Conservation (phyloP, 192 early-diverging fungal genomes). For the Paraglomus occultum region DNA sequence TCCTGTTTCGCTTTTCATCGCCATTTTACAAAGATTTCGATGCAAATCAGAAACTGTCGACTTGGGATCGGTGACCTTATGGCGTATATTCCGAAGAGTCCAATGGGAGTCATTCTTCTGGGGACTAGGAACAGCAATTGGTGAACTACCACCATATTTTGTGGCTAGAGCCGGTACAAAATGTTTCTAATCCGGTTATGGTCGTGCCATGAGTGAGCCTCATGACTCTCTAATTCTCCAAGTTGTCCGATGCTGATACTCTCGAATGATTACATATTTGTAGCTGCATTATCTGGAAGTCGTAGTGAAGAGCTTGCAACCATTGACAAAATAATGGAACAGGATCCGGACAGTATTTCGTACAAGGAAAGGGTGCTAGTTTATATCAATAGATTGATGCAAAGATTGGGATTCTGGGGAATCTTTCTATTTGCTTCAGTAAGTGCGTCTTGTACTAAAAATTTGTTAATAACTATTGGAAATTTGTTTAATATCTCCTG, state of each 20-base stretch:
- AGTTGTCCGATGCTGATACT: not conserved
- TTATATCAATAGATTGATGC: conserved; percentile 67
- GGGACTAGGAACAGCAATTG: conserved; percentile 90
- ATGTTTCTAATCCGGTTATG: not conserved
- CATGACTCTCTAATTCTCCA: not conserved
- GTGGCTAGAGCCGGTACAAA: conserved; percentile 79
- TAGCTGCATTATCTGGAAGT: conserved; percentile 57
- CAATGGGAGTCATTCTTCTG: conserved; percentile 82
- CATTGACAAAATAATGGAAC: conserved; percentile 45
- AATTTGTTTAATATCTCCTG: conserved; percentile 10
- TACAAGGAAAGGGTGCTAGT: conserved; percentile 69
- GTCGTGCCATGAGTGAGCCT: not conserved
- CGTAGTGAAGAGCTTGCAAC: conserved; percentile 46
- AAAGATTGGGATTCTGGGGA: conserved; percentile 81
- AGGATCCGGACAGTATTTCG: conserved; percentile 50
- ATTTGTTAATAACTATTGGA: conserved; percentile 1
- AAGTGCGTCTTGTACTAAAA: conserved; percentile 19
- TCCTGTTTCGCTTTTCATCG: too few relatives aligned
- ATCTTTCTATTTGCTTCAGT: conserved; percentile 90
- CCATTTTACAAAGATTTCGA: conserved; percentile 33
- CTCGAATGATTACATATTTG: not conserved
- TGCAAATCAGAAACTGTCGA: conserved; percentile 32
- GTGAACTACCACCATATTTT: conserved; percentile 95
- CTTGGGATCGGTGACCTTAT: conserved; percentile 50
- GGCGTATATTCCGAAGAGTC: conserved; percentile 67